Evolutionary conservation across 495 filamentous ascomycete species (phyloP).

Genomic region (Penicillium arizonense): DNA sequence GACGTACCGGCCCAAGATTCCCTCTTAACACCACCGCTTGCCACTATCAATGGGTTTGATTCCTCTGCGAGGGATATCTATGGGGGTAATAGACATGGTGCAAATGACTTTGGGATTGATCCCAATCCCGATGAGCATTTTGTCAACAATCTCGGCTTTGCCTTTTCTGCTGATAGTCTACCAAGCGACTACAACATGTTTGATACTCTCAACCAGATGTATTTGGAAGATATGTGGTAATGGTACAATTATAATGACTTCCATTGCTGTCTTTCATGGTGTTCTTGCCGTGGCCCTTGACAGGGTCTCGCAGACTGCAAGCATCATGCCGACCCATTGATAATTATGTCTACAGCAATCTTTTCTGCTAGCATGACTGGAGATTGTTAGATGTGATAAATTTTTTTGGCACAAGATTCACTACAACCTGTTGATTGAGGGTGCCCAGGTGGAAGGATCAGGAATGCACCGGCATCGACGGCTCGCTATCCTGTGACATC

Average conservation of each 20-base stretch:
- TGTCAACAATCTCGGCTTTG: conserved; percentile 22
- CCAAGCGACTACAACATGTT: conserved; percentile 32
- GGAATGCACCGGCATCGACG: conserved; percentile 59
- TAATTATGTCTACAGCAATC: conserved; percentile 54
- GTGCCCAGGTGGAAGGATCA: conserved; percentile 56
- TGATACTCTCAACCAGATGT: conserved; percentile 27
- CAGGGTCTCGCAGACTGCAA: too few species aligned
- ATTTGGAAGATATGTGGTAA: conserved; percentile 25
- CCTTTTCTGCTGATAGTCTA: conserved; percentile 21
- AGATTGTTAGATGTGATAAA: conserved; percentile 1
- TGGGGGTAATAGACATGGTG: neutral
- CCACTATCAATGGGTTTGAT: neutral
- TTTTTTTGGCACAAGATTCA: conserved; percentile 3
- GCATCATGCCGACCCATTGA: neutral
- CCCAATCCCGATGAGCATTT: conserved; percentile 16
- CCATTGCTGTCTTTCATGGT: neutral
- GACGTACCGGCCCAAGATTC: neutral
- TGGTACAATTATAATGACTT: neutral
- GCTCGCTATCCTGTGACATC: conserved; percentile 54
- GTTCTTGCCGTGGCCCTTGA: neutral
- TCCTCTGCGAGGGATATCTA: neutral
- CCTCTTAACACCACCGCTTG: neutral
- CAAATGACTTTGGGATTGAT: neutral
- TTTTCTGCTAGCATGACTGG: conserved; percentile 59
- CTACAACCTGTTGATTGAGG: conserved; percentile 52